phyloP scores from a whole-genome alignment of 208 protist species.

The Trypanosomatidae sp. region DNA sequence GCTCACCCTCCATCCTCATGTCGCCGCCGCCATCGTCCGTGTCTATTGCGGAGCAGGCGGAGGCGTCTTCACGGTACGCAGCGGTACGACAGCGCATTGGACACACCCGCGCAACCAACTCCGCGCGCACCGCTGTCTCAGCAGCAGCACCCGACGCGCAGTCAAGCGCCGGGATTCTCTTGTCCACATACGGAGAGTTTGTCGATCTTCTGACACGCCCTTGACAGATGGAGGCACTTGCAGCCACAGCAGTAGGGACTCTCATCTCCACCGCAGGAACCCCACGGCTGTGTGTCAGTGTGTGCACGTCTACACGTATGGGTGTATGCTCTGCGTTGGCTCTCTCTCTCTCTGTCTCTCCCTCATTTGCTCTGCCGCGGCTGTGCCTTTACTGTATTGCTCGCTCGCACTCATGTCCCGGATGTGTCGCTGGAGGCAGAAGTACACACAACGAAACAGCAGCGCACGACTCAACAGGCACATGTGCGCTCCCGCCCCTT shows the following conservation, averaged over 20 bases:
- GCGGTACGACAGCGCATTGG: constrained; percentile 28
- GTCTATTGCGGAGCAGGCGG: constrained; percentile 13
- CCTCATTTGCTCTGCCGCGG: neutral
- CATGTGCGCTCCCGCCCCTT: neutral
- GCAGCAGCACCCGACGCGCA: neutral
- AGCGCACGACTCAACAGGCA: neutral
- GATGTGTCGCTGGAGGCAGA: neutral
- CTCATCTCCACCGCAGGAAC: neutral
- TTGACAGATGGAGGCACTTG: neutral
- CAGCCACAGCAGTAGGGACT: neutral
- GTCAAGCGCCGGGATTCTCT: constrained; percentile 4
- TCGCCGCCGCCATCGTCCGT: constrained; percentile 3
- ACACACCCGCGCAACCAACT: constrained; percentile 7
- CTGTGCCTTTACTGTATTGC: neutral
- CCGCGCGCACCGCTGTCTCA: neutral
- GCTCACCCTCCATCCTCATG: constrained; percentile 1
- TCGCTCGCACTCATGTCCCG: neutral
- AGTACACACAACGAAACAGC: neutral
- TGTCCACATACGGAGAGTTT: constrained; percentile 17
- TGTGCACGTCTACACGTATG: neutral
- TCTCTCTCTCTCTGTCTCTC: neutral
- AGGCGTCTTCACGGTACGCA: constrained; percentile 27
- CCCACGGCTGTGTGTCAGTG: neutral
- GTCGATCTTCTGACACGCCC: constrained; percentile 24
- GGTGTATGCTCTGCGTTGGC: neutral